Conservation (phyloP, 495 filamentous ascomycete species). For the Staphylotrichum tortipilum region DNA sequence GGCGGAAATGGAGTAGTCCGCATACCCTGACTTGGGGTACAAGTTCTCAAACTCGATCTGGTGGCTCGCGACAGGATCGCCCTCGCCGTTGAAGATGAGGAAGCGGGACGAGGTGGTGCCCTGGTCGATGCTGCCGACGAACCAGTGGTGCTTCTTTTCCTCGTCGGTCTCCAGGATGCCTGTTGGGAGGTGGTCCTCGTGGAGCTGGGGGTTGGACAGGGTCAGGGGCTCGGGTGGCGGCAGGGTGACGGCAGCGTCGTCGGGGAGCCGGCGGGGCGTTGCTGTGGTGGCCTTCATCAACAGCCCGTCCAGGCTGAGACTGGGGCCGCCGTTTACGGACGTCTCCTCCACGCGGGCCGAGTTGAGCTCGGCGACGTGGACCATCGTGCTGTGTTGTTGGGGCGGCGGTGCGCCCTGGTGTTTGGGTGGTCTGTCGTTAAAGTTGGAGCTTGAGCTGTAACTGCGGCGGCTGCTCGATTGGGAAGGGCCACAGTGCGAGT, state of each 20-base stretch:
- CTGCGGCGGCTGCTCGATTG: constrained; percentile 6
- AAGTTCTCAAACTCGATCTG: constrained; percentile 87
- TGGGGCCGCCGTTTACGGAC: neutral
- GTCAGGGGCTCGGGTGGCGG: too few relatives aligned
- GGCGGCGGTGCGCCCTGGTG: too few relatives aligned
- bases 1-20: constrained; percentile 11
- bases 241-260: constrained; percentile 3
- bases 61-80: constrained; percentile 74
- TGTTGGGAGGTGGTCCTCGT: constrained; percentile 21
- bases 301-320: constrained; percentile 8
- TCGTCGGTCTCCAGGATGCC: constrained; percentile 24
- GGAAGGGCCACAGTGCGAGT: constrained; percentile 4
- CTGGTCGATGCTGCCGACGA: constrained; percentile 68
- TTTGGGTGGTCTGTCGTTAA: too few relatives aligned
- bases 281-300: constrained; percentile 8
- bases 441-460: too few relatives aligned
- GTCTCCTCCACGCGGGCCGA: constrained; percentile 1
- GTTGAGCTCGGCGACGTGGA: constrained; percentile 1
- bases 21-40: constrained; percentile 84
- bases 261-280: neutral
- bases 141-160: constrained; percentile 28
- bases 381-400: constrained; percentile 11
- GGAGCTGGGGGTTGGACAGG: constrained; percentile 6
- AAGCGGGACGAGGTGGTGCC: constrained; percentile 92
- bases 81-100: constrained; percentile 77